Conservation (phyloP, 129 eudicot genomes). For the Silybum marianum region DNA sequence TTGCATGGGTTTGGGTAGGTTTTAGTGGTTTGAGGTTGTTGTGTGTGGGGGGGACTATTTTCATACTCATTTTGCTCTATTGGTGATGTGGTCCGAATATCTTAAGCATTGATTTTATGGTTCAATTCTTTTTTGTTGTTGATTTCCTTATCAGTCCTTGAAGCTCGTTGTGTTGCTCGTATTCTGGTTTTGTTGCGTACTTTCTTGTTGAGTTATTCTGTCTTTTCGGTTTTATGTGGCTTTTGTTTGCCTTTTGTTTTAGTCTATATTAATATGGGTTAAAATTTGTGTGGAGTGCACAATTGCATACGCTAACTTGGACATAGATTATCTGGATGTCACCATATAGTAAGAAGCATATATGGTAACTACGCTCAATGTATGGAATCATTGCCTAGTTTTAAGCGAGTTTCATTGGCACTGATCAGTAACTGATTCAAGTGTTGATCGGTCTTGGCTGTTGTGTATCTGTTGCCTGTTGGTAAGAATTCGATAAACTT, state of each 20-base stretch:
- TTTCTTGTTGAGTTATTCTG: neutral
- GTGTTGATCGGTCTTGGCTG: no score
- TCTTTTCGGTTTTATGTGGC: neutral
- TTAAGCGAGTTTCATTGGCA: neutral
- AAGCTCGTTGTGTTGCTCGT: neutral
- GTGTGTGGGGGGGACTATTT: neutral
- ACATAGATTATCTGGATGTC: no score
- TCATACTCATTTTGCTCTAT: neutral
- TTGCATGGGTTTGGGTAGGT: no score
- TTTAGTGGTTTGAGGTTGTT: neutral
- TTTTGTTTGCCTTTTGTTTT: neutral
- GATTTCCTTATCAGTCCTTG: no score
- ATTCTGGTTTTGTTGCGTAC: neutral
- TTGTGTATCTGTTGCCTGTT: no score
- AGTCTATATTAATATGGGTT: no score
- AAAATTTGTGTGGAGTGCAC: no score
- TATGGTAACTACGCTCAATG: no score
- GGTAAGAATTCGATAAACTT: no score
- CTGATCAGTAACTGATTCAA: no score
- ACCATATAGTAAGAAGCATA: no score
- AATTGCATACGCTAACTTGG: neutral
- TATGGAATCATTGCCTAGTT: neutral
- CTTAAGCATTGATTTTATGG: neutral
- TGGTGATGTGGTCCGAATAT: neutral
- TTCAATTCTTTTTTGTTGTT: neutral